Evolutionary conservation across 495 filamentous ascomycete species (phyloP), one percentile per base, ranked within the genome.

Genomic region (Letharia lupina): DNA sequence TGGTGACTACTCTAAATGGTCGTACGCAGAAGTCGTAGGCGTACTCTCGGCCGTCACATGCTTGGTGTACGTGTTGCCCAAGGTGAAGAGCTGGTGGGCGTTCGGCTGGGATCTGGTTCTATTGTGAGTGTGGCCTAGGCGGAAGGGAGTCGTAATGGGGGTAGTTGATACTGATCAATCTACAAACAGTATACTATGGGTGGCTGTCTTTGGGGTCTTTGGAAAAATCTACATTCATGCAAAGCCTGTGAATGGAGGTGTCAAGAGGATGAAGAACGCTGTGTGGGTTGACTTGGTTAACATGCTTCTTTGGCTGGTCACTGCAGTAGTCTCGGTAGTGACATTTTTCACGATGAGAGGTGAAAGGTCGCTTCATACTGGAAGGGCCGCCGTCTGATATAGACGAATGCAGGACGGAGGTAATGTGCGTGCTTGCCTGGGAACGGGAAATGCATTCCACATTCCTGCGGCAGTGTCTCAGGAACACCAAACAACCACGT

Each of bases 221-320:
- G 92, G 84, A 60, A 84, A 84, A 74, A 82, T 89, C 80, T 96
- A 88, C 79, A 88, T 94, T 75, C 74, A 86, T 63, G 83, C 83
- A 60, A 73, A 90, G 68, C 71, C 87, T 11, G 83, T 83, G 40
- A 79, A 90, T 73, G 69, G 66, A 20, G 80, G 80, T 31, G 81
- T 91, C 60, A 77, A 80, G 69, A 81, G 89, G 41, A 94, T 96
- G 91, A 89, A 91, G 75, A 85, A 87, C 74, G 90, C 91, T 39
- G 89, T 92, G 40, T 96, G 91, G 90, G 76, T 95, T 33, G 90
- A 93, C 75, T 76, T 95, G 60, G 75, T 84, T 33, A 89, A 87
- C 71, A 81, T 88, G 73, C 65, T 88, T 44, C 76, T 96, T 35
- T 96, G 91, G 91, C 73, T 89, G 39, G 71, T 85, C 41, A 86